Conservation (phyloP, 805 yeast species). For the Metschnikowia rubicola region DNA sequence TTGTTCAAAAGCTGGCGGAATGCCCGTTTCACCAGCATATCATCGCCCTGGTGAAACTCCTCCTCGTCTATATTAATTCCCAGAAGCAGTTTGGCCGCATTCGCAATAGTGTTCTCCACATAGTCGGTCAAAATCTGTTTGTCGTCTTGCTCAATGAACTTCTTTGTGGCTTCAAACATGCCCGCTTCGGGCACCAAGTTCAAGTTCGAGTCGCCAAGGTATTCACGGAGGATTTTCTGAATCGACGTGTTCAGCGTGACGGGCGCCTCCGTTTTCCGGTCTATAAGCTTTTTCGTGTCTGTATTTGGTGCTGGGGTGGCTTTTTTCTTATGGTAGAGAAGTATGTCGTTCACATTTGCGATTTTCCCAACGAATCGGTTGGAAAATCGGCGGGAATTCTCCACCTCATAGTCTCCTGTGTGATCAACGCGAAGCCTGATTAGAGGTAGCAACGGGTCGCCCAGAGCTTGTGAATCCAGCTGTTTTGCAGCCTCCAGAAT, state of each 20-base stretch:
- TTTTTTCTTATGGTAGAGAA: constrained; percentile 61
- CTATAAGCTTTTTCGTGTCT: constrained; percentile 4
- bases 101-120: constrained; percentile 52
- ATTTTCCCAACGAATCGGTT: constrained; percentile 86
- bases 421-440: constrained; percentile 83
- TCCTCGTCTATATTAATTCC: constrained; percentile 42
- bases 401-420: constrained; percentile 86
- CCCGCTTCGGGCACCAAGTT: constrained; percentile 73
- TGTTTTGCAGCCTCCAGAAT: constrained; percentile 52
- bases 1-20: constrained; percentile 18
- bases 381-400: constrained; percentile 84
- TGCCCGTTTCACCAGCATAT: constrained; percentile 14
- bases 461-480: not conserved
- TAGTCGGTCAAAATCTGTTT: constrained; percentile 64
- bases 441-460: constrained; percentile 51
- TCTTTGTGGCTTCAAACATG: constrained; percentile 66
- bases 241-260: constrained; percentile 24
- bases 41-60: constrained; percentile 29
- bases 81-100: constrained; percentile 48
- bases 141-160: constrained; percentile 80
- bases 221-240: constrained; percentile 59
- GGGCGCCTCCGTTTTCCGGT: constrained; percentile 16
- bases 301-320: constrained; percentile 4
- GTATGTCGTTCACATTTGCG: constrained; percentile 86
- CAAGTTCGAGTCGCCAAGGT: constrained; percentile 59